phyloP scores from a whole-genome alignment of 2,329 filamentous ascomycete genomes.

The Pezicula neosporulosa region DNA sequence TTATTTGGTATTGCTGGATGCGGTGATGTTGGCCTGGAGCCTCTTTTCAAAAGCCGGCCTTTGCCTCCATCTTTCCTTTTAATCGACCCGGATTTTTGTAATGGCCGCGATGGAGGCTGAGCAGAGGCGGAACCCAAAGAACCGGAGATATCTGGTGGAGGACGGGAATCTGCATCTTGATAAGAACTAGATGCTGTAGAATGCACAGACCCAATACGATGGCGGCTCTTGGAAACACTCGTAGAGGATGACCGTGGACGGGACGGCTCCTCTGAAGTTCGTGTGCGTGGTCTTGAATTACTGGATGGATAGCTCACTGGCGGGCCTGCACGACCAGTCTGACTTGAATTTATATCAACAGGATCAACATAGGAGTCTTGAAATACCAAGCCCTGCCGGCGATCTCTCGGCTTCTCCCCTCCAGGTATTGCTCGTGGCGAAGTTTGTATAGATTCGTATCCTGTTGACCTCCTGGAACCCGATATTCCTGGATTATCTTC shows the following conservation, averaged over 20 bases:
- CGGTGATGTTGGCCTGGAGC: conserved; percentile 54
- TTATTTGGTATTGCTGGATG: conserved; percentile 20
- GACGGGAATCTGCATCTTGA: conserved; percentile 40
- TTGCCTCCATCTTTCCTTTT: conserved; percentile 46
- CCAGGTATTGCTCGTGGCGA: conserved; percentile 46
- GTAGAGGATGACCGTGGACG: conserved; percentile 31
- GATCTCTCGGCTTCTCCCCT: conserved; percentile 32
- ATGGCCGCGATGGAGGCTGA: conserved; percentile 28
- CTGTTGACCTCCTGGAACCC: conserved; percentile 14
- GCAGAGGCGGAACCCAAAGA: conserved; percentile 40
- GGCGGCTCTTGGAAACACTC: conserved; percentile 45
- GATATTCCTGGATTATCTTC: conserved; percentile 11
- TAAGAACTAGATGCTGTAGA: conserved; percentile 54
- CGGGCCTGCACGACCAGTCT: conserved; percentile 11
- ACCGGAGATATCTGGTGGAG: conserved; percentile 29
- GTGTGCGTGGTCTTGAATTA: conserved; percentile 41
- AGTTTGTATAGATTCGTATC: conserved; percentile 35
- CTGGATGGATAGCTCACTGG: conserved; percentile 22
- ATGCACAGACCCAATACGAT: conserved; percentile 69
- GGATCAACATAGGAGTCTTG: conserved; percentile 47
- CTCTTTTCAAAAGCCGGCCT: conserved; percentile 52
- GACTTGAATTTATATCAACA: conserved; percentile 21
- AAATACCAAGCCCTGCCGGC: conserved; percentile 59
- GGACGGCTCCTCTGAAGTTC: conserved; percentile 41
- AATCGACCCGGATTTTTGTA: conserved; percentile 26